Percentiles rank a stretch among this genome's conserved stretches.
Conservation (phyloP, 108 stramenopile genomes). For the Halocafeteria seosinensis region DNA sequence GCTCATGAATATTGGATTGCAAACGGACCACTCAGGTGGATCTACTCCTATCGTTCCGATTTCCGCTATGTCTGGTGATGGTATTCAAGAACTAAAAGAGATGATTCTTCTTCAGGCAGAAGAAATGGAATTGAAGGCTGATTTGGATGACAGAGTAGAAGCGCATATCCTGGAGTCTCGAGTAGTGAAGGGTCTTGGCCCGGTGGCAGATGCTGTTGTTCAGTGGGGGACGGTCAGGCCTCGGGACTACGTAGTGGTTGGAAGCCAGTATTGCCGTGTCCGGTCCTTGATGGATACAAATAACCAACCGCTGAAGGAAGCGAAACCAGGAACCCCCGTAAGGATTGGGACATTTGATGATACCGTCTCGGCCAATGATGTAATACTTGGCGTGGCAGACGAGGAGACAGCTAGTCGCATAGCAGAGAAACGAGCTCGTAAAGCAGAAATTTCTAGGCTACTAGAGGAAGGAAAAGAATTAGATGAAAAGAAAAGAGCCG, state of each 20-base stretch:
- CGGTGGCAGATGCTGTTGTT: slow-evolving; percentile 74
- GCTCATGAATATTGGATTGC: slow-evolving; percentile 62
- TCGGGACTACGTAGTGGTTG: slow-evolving; percentile 78
- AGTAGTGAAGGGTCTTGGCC: slow-evolving; percentile 71
- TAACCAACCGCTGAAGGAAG: slow-evolving; percentile 42
- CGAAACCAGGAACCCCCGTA: slow-evolving; percentile 60
- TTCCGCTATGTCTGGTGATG: slow-evolving; percentile 61
- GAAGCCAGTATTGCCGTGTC: slow-evolving; percentile 66
- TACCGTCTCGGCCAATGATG: neutral
- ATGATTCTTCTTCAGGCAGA: slow-evolving; percentile 60
- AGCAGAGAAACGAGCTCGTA: neutral
- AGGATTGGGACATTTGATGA: slow-evolving; percentile 23
- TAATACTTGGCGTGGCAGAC: neutral
- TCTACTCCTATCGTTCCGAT: slow-evolving; percentile 70
- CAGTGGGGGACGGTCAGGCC: slow-evolving; percentile 75
- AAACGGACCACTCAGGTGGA: slow-evolving; percentile 73
- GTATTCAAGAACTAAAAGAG: slow-evolving; percentile 76
- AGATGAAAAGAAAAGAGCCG: neutral
- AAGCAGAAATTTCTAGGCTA: neutral
- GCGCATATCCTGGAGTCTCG: slow-evolving; percentile 80
- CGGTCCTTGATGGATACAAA: slow-evolving; percentile 33
- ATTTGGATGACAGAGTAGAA: slow-evolving; percentile 59
- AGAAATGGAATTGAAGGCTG: slow-evolving; percentile 73
- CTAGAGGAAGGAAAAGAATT: neutral
- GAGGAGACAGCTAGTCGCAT: neutral